Percentiles rank a stretch among this genome's conserved stretches.
These are phyloP conservation scores for Cladosporium velox DNA, from an alignment of 2,329 filamentous ascomycete genomes.

Conservation along the genomic window DNA sequence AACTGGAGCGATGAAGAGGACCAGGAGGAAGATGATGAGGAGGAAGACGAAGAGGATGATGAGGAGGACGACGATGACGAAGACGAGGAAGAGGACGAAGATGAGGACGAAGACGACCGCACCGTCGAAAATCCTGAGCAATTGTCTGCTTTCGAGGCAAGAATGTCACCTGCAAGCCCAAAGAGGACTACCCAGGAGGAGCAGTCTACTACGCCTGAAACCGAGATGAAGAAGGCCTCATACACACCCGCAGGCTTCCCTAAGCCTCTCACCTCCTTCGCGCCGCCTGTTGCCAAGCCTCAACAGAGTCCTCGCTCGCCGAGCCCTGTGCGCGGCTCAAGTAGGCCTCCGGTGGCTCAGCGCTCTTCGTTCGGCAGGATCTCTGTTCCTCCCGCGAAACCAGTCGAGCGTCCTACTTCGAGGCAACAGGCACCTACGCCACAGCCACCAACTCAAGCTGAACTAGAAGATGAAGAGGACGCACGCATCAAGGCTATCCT, in stretches of 20 bases:
- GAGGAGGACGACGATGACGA: constrained; percentile 37
- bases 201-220: constrained; percentile 31
- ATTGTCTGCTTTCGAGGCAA: constrained; percentile 29
- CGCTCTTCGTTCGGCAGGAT: constrained; percentile 28
- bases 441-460: constrained; percentile 43
- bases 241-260: constrained; percentile 43
- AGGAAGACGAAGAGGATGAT: constrained; percentile 40
- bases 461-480: constrained; percentile 68
- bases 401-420: constrained; percentile 37
- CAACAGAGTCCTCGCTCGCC: constrained; percentile 65
- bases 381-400: constrained; percentile 36
- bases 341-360: constrained; percentile 32
- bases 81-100: constrained; percentile 38
- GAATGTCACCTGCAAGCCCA: constrained; percentile 31
- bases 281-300: constrained; percentile 41
- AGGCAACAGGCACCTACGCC: constrained; percentile 31
- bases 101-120: constrained; percentile 51
- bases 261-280: constrained; percentile 45
- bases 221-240: constrained; percentile 29
- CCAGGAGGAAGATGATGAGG: constrained; percentile 41
- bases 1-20: constrained; percentile 30
- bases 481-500: constrained; percentile 67
- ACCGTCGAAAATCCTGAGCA: constrained; percentile 37
- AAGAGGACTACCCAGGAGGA: constrained; percentile 17
- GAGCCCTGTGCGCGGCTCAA: constrained; percentile 65